Conservation (phyloP, 1,139 yeast genomes). For the Taiozyma sp. region DNA sequence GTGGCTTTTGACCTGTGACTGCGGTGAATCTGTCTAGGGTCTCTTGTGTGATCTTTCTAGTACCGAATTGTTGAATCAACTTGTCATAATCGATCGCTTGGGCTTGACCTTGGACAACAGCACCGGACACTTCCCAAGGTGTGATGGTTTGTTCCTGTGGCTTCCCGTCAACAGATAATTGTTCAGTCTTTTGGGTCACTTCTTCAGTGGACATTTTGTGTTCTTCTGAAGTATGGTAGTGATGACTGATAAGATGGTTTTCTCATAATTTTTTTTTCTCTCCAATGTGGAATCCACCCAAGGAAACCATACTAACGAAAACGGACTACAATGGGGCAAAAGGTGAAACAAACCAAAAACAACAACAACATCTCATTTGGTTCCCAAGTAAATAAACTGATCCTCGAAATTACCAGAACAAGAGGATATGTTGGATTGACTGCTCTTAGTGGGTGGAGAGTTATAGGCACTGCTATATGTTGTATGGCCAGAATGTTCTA, state of each 20-base stretch:
- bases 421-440: background rate
- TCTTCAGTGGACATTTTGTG: conserved; percentile 6
- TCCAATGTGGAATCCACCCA: background rate
- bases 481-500: background rate
- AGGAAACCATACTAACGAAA: background rate
- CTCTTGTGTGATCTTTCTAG: conserved; percentile 65
- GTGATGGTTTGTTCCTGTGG: conserved; percentile 65
- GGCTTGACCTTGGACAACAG: conserved; percentile 88
- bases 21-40: conserved; percentile 69
- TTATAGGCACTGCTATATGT: background rate
- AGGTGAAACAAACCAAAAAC: background rate
- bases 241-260: background rate
- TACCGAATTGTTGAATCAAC: conserved; percentile 84
- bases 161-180: conserved; percentile 4
- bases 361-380: background rate
- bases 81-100: conserved; percentile 90
- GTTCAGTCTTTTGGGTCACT: conserved; percentile 11
- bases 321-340: background rate
- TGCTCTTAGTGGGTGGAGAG: background rate
- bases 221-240: background rate
- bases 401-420: background rate
- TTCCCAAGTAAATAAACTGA: background rate
- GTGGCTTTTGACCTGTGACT: conserved; percentile 92
- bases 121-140: conserved; percentile 99
- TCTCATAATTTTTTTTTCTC: background rate